Evolutionary conservation across 2,329 filamentous ascomycete genomes (phyloP).

Genomic region (Emmonsia crescens): DNA sequence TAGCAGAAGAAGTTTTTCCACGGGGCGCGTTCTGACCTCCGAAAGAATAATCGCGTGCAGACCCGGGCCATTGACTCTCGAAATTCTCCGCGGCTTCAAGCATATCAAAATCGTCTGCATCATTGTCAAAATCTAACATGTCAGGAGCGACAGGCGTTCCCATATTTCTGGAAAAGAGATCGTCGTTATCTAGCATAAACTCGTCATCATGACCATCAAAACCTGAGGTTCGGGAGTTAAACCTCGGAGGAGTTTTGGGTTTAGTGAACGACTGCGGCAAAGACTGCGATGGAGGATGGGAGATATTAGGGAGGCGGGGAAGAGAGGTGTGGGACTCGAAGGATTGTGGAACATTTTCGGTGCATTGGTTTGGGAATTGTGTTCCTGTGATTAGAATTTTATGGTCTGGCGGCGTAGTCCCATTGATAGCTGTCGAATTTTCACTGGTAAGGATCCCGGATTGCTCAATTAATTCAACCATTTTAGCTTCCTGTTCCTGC

Average conservation of each 20-base stretch:
- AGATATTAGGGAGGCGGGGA: background rate
- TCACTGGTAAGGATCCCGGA: constrained; percentile 20
- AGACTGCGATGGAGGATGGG: background rate
- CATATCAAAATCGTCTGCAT: constrained; percentile 36
- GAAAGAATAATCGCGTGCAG: constrained; percentile 9
- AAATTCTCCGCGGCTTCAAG: constrained; percentile 33
- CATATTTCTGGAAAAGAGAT: constrained; percentile 31
- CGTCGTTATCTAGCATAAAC: constrained; percentile 16
- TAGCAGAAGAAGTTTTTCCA: constrained; percentile 32
- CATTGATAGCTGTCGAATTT: background rate
- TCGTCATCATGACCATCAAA: constrained; percentile 13
- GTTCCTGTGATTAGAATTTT: constrained; percentile 13
- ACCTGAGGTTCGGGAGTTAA: background rate
- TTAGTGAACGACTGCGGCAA: background rate
- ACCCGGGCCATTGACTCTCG: constrained; percentile 18
- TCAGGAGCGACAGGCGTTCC: constrained; percentile 23
- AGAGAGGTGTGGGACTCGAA: background rate
- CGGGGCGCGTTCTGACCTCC: constrained; percentile 28
- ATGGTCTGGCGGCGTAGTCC: constrained; percentile 3
- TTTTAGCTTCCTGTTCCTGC: constrained; percentile 24
- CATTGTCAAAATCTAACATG: constrained; percentile 33
- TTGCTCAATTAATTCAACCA: constrained; percentile 24
- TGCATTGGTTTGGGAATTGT: constrained; percentile 5
- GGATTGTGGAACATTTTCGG: background rate
- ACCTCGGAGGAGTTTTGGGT: background rate